Conservation (phyloP, 2,329 filamentous ascomycete species). For the Teratosphaeriaceae sp. region DNA sequence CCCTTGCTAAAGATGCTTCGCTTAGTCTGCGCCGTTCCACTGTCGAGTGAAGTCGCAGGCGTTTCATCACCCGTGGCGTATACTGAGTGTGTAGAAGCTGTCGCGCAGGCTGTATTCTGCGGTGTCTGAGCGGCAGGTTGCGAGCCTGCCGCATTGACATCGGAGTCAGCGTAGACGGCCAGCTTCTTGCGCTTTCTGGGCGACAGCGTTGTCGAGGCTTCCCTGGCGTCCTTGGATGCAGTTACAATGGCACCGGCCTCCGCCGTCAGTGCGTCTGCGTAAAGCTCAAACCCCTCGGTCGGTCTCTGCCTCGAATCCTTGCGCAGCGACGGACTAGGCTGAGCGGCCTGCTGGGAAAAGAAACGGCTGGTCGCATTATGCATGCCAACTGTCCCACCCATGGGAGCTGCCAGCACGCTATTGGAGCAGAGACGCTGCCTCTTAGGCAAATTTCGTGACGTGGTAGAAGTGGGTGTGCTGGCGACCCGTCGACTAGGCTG, state of each 20-base stretch:
- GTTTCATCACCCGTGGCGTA: constrained; percentile 11
- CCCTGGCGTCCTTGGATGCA: constrained; percentile 14
- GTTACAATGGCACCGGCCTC: constrained; percentile 34
- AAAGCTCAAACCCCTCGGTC: constrained; percentile 38
- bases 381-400: constrained; percentile 15
- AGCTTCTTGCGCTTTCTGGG: constrained; percentile 26
- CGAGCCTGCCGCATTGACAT: neutral
- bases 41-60: constrained; percentile 18
- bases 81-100: neutral
- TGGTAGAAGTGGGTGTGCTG: constrained; percentile 26
- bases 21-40: constrained; percentile 6
- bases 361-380: constrained; percentile 39
- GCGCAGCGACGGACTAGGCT: constrained; percentile 37
- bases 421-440: constrained; percentile 41
- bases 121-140: neutral
- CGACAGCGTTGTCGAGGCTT: constrained; percentile 11
- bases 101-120: neutral
- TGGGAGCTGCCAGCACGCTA: constrained; percentile 23
- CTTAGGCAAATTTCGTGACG: constrained; percentile 29
- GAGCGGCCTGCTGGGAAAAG: constrained; percentile 31
- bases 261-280: constrained; percentile 43
- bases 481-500: constrained; percentile 35
- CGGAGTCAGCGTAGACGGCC: constrained; percentile 19
- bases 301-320: constrained; percentile 28
- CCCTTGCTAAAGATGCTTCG: constrained; percentile 19